Evolutionary conservation across 2,329 filamentous ascomycete genomes (phyloP).

Genomic region (Penicillium nordicum): DNA sequence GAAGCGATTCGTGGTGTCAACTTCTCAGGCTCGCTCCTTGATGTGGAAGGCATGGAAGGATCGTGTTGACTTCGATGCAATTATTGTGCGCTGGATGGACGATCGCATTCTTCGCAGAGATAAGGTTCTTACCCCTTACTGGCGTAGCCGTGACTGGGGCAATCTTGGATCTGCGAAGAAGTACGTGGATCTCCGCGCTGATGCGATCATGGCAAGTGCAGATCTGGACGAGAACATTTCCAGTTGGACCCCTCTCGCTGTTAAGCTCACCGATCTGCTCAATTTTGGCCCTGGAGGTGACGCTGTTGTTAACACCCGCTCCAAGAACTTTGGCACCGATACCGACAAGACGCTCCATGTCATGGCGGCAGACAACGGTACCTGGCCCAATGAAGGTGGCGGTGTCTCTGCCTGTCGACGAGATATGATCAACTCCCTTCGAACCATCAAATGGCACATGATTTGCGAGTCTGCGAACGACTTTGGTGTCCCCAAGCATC

Average conservation of each 20-base stretch:
- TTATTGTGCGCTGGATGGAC: slow-evolving; percentile 51
- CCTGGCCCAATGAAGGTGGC: slow-evolving; percentile 53
- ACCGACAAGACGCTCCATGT: slow-evolving; percentile 50
- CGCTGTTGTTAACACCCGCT: slow-evolving; percentile 50
- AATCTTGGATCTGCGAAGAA: slow-evolving; percentile 43
- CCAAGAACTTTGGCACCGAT: slow-evolving; percentile 48
- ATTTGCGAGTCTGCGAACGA: slow-evolving; percentile 56
- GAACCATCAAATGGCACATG: slow-evolving; percentile 54
- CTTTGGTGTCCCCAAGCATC: slow-evolving; percentile 54
- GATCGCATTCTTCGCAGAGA: slow-evolving; percentile 49
- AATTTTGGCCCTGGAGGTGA: slow-evolving; percentile 54
- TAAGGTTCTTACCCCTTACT: slow-evolving; percentile 46
- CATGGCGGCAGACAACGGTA: slow-evolving; percentile 52
- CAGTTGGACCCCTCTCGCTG: slow-evolving; percentile 52
- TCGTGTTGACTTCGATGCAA: slow-evolving; percentile 46
- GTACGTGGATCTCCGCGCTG: slow-evolving; percentile 46
- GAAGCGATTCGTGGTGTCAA: slow-evolving; percentile 43
- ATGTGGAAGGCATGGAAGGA: slow-evolving; percentile 53
- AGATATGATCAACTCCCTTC: slow-evolving; percentile 54
- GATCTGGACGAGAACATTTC: slow-evolving; percentile 52
- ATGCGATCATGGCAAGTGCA: slow-evolving; percentile 51
- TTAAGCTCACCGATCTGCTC: slow-evolving; percentile 51
- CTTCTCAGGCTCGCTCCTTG: slow-evolving; percentile 48
- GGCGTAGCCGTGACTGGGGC: slow-evolving; percentile 45
- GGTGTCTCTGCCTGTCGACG: slow-evolving; percentile 56